Evolutionary conservation across 2,329 filamentous ascomycete genomes (phyloP).

Genomic region (Aspergillus carbonarius): DNA sequence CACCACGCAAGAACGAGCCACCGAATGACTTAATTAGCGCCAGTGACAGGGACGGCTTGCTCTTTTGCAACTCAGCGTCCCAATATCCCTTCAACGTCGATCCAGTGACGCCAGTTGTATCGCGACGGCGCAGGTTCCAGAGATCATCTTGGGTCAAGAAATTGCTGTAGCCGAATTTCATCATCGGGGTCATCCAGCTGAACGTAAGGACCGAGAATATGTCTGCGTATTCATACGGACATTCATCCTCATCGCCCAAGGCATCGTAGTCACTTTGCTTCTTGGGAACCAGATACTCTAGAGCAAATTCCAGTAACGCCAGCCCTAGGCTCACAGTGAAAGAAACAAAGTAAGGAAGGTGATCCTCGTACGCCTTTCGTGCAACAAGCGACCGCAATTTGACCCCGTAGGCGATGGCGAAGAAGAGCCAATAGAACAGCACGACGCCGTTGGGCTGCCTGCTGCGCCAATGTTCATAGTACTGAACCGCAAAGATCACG

Average conservation of each 20-base stretch:
- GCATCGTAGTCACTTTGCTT: constrained; percentile 67
- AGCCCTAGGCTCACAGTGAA: constrained; percentile 72
- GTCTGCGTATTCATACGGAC: constrained; percentile 81
- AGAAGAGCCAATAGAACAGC: constrained; percentile 88
- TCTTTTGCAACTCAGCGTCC: constrained; percentile 69
- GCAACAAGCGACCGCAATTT: constrained; percentile 85
- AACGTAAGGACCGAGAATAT: constrained; percentile 93
- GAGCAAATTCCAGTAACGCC: constrained; percentile 66
- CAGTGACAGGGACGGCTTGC: constrained; percentile 81
- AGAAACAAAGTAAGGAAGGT: constrained; percentile 72
- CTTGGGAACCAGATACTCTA: constrained; percentile 89
- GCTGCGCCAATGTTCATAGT: constrained; percentile 79
- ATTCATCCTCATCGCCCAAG: constrained; percentile 65
- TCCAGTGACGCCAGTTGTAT: constrained; percentile 75
- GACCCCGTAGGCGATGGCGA: constrained; percentile 73
- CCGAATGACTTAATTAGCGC: constrained; percentile 83
- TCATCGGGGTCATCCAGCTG: constrained; percentile 98
- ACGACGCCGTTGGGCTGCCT: constrained; percentile 84
- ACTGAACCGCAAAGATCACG: constrained; percentile 77
- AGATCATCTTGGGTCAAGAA: constrained; percentile 93
- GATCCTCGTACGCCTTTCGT: constrained; percentile 67
- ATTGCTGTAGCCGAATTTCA: constrained; percentile 89
- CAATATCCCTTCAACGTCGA: constrained; percentile 71
- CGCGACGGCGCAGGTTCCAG: constrained; percentile 81
- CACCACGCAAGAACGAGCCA: constrained; percentile 75